A percentile compares a stretch with the other conserved stretches of the same genome.
Conservation (phyloP, 768 basidiomycete species). For the Butyriboletus loyo region DNA sequence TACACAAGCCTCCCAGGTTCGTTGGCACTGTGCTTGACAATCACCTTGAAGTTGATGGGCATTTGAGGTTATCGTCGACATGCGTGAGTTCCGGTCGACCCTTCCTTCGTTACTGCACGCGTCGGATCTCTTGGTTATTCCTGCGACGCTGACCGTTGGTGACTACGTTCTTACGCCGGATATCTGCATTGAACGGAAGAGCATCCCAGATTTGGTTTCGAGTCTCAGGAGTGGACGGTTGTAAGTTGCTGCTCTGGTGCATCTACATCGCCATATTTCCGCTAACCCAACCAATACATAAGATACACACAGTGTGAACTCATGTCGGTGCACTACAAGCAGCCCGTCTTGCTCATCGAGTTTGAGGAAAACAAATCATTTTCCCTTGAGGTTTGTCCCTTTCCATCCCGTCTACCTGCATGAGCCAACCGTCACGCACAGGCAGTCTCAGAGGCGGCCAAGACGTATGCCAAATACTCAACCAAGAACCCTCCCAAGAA, state of each 20-base stretch:
- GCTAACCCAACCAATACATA: slow-evolving; percentile 2
- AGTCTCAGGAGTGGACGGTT: slow-evolving; percentile 93
- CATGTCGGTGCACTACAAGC: slow-evolving; percentile 96
- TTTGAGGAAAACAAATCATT: slow-evolving; percentile 98
- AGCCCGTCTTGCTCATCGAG: slow-evolving; percentile 89
- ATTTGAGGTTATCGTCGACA: slow-evolving; percentile 85
- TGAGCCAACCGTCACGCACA: slow-evolving; percentile 21
- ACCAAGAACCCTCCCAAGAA: slow-evolving; percentile 54
- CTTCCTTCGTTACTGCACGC: slow-evolving; percentile 89
- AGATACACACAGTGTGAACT: slow-evolving; percentile 97
- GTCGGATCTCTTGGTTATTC: slow-evolving; percentile 73
- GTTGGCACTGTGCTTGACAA: neutral
- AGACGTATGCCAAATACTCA: slow-evolving; percentile 64
- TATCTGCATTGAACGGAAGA: slow-evolving; percentile 95
- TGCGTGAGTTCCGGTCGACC: slow-evolving; percentile 94
- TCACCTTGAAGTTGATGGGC: neutral
- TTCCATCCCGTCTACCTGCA: neutral
- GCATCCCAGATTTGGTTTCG: slow-evolving; percentile 85
- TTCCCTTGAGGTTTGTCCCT: slow-evolving; percentile 69
- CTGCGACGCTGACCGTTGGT: slow-evolving; percentile 89
- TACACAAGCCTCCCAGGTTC: slow-evolving; percentile 62
- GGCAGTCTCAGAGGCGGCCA: slow-evolving; percentile 59
- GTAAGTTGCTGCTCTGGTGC: slow-evolving; percentile 49
- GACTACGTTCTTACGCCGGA: slow-evolving; percentile 96
- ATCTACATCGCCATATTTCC: neutral